These are phyloP conservation scores for Skeletonema grethae DNA, from an alignment of 108 stramenopile species.

Conservation along the genomic window DNA sequence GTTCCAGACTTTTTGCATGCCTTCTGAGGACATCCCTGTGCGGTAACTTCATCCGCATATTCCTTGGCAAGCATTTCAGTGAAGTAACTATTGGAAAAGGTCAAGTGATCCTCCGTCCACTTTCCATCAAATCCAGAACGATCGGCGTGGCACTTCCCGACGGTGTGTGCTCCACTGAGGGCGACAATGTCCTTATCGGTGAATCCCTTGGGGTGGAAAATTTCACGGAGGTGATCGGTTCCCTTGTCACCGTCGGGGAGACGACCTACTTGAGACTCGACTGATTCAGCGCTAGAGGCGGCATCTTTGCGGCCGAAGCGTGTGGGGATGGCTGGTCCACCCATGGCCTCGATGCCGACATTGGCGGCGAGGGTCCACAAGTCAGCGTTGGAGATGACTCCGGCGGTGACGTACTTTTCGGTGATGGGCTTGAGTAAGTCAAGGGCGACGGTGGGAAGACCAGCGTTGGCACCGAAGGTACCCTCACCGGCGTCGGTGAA, in stretches of 20 bases:
- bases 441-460: slow-evolving; percentile 50
- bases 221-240: slow-evolving; percentile 60
- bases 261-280: slow-evolving; percentile 41
- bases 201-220: slow-evolving; percentile 83
- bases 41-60: slow-evolving; percentile 42
- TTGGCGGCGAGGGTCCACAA: slow-evolving; percentile 79
- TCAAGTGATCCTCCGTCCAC: slow-evolving; percentile 50
- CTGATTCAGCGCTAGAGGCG: slow-evolving; percentile 13
- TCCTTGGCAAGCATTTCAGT: slow-evolving; percentile 47
- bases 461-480: slow-evolving; percentile 60
- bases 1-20: slow-evolving; percentile 26
- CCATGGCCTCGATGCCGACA: slow-evolving; percentile 59
- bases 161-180: slow-evolving; percentile 65
- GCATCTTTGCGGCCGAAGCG: slow-evolving; percentile 58
- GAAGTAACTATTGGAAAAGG: slow-evolving; percentile 61
- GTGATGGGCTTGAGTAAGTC: slow-evolving; percentile 52
- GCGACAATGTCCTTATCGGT: slow-evolving; percentile 73
- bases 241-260: slow-evolving; percentile 64
- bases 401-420: slow-evolving; percentile 60
- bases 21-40: slow-evolving; percentile 47
- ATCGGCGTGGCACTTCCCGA: slow-evolving; percentile 67
- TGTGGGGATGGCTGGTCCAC: slow-evolving; percentile 58
- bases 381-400: slow-evolving; percentile 58
- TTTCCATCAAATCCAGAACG: slow-evolving; percentile 58
- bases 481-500: slow-evolving; percentile 57